Conservation (phyloP, 345 rosid genomes). For the Viola odorata region DNA sequence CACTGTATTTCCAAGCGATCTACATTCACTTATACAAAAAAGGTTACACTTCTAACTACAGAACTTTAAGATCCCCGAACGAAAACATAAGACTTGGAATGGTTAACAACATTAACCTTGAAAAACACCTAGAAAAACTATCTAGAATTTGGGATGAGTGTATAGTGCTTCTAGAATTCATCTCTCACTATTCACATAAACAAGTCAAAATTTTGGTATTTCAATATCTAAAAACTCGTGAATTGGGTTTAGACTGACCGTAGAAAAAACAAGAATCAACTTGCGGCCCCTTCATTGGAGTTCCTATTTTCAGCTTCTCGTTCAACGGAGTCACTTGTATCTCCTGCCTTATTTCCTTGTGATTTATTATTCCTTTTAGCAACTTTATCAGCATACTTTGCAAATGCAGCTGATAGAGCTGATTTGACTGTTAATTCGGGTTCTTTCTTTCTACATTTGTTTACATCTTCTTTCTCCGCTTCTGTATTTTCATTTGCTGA, state of each 20-base stretch:
- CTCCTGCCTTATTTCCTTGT: conserved; percentile 18
- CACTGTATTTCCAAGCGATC: not conserved
- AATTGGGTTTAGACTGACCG: not conserved
- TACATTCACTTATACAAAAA: not conserved
- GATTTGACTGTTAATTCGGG: conserved; percentile 61
- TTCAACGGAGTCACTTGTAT: conserved; percentile 18
- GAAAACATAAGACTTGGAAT: not conserved
- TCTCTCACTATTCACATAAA: not conserved
- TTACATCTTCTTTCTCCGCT: conserved; percentile 24
- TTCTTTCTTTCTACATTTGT: conserved; percentile 52
- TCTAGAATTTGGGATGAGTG: not conserved
- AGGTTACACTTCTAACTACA: not conserved
- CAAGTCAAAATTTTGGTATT: not conserved
- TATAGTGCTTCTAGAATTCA: not conserved
- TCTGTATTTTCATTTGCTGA: conserved; percentile 36
- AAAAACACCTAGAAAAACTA: not conserved
- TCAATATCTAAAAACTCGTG: too few relatives aligned
- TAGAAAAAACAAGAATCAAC: conserved; percentile 10
- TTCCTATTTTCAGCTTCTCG: conserved; percentile 14
- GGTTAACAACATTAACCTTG: not conserved
- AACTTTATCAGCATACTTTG: conserved; percentile 42
- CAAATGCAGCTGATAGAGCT: conserved; percentile 69
- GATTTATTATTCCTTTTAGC: conserved; percentile 26
- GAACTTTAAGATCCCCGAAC: not conserved
- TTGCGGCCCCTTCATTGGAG: conserved; percentile 8